A percentile compares a stretch with the other conserved stretches of the same genome.
Evolutionary conservation across 2,329 filamentous ascomycete genomes (phyloP).

Genomic region (Cladophialophora bantiana): DNA sequence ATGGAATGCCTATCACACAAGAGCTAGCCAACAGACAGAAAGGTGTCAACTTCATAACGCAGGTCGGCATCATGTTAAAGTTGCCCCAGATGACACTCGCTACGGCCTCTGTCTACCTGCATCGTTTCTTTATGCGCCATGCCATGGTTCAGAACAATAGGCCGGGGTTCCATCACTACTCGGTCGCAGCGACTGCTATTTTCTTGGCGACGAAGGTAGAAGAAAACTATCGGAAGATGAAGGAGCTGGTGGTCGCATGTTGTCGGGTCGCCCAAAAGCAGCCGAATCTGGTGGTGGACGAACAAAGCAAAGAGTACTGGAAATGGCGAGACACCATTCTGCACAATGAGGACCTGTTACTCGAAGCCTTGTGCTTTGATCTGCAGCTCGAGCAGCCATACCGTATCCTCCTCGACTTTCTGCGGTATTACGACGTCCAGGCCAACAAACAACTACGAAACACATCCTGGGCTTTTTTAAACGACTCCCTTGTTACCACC

Average conservation of each 20-base stretch:
- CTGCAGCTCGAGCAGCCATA: constrained; percentile 90
- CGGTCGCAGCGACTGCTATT: constrained; percentile 87
- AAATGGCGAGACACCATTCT: constrained; percentile 94
- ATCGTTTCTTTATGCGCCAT: constrained; percentile 91
- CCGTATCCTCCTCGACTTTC: constrained; percentile 79
- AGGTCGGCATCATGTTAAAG: constrained; percentile 90
- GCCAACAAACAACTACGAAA: constrained; percentile 84
- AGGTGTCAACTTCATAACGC: constrained; percentile 94
- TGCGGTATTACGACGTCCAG: constrained; percentile 74
- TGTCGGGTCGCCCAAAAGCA: constrained; percentile 96
- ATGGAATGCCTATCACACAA: constrained; percentile 77
- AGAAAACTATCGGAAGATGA: constrained; percentile 95
- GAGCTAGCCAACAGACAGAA: constrained; percentile 85
- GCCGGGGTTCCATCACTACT: constrained; percentile 85
- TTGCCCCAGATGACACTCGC: constrained; percentile 90
- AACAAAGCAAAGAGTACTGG: constrained; percentile 98
- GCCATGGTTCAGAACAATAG: constrained; percentile 75
- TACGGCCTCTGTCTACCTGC: constrained; percentile 92
- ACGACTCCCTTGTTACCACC: constrained; percentile 84
- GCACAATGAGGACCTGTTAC: constrained; percentile 87
- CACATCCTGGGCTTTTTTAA: constrained; percentile 90
- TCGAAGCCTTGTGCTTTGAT: constrained; percentile 93
- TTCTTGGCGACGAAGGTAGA: constrained; percentile 98
- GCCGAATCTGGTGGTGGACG: constrained; percentile 84
- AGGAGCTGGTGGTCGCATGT: constrained; percentile 90